A percentile compares a stretch with the other conserved stretches of the same genome.
Conservation (phyloP, 495 filamentous ascomycete genomes). For the Oidiodendron maius region DNA sequence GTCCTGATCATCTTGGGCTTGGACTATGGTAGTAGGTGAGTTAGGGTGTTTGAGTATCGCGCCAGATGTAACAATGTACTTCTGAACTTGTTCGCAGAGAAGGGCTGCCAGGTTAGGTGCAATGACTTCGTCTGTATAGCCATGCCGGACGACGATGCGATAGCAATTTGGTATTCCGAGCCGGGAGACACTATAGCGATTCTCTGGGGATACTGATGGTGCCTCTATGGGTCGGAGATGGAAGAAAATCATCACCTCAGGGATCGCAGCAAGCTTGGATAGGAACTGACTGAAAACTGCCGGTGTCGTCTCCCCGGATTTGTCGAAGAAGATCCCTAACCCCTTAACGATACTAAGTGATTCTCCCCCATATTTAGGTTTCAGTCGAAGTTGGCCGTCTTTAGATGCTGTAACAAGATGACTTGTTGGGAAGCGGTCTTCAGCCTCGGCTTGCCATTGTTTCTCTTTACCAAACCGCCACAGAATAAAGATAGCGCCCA, state of each 20-base stretch:
- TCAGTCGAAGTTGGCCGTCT: slow-evolving; percentile 26
- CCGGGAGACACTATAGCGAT: slow-evolving; percentile 31
- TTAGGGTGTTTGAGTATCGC: slow-evolving; percentile 18
- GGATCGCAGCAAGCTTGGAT: slow-evolving; percentile 49
- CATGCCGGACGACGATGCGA: slow-evolving; percentile 58
- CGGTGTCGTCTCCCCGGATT: slow-evolving; percentile 49
- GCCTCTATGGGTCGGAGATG: slow-evolving; percentile 51
- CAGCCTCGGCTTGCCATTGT: slow-evolving; percentile 63
- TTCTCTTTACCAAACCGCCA: slow-evolving; percentile 71
- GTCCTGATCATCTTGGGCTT: too few species aligned
- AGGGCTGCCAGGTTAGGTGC: slow-evolving; percentile 51
- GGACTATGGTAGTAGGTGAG: slow-evolving; percentile 6
- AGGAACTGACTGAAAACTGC: slow-evolving; percentile 57
- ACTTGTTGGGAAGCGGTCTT: slow-evolving; percentile 45
- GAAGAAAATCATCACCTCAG: slow-evolving; percentile 55
- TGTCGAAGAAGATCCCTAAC: slow-evolving; percentile 60
- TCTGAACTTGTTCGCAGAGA: slow-evolving; percentile 52
- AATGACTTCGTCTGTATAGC: slow-evolving; percentile 65
- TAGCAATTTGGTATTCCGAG: slow-evolving; percentile 50
- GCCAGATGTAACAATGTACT: slow-evolving; percentile 32
- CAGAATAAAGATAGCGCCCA: slow-evolving; percentile 53
- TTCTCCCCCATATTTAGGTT: slow-evolving; percentile 37
- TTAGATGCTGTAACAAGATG: slow-evolving; percentile 27
- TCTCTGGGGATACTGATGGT: slow-evolving; percentile 35
- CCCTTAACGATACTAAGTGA: slow-evolving; percentile 40